Evolutionary conservation across 306 rosid species (phyloP), one percentile per base, ranked within the genome.

Genomic region (Crotalaria pallida): DNA sequence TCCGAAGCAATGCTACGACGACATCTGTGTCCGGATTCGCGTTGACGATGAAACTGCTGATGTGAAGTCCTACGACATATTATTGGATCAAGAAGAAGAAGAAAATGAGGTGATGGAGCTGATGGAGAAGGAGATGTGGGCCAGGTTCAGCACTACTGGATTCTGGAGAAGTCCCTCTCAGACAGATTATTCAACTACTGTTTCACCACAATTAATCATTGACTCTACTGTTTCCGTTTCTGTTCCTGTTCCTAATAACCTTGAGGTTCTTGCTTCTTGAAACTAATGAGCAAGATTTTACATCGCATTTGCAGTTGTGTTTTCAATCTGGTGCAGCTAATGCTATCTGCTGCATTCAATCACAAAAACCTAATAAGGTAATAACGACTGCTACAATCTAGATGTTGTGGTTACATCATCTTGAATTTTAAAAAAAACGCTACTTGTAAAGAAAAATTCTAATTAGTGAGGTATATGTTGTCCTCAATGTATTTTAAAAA

Each of bases 121-220:
- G n/a, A n/a, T n/a, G 33, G 99, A 91, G 80, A 84, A 83, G 64
- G 97, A 91, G 86, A 94, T 94, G 99, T 91, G 97, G 97, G 89
- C 87, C 1, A 81, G 36, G 69, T 94, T 94, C 44, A 80, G 79
- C 65, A 15, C 77, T 0, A 59, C 86, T 13, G 99, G 99, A 0
- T 94, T 94, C 50, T 94, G 99, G 99, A 86, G 96, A 72, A 94
- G 99, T 48, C 81, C 85, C 0, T 90, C 97, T 3, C 90, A 81
- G 75, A 86, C 86, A 70, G 88, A 88, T 7, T 21, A n/a, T n/a
- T n/a, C n/a, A n/a, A n/a, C 69, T 6, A 41, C 79, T 3, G 45
- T 6, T 5, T 41, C 47, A 11, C 4, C 15, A 41, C 15, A 41
- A 41, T 3, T 6, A 6, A 41, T 21, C 17, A 17, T 15, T 0